Conservation (phyloP, 257 asterid genomes). For the Eustoma russellianum region DNA sequence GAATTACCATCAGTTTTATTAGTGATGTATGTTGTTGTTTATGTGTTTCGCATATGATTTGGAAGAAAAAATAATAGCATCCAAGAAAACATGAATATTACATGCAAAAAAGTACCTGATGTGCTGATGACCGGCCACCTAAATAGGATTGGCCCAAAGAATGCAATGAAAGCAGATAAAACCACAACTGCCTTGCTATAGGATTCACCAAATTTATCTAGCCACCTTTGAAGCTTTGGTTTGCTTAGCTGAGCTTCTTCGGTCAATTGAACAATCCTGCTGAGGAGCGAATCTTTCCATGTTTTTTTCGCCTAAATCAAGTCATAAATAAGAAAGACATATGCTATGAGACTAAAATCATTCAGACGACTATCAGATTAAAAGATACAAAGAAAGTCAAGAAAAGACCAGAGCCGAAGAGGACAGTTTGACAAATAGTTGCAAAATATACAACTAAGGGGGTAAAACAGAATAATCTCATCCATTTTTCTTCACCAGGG, state of each 20-base stretch:
- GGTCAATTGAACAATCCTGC: conserved; percentile 83
- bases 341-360: neutral
- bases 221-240: conserved; percentile 97
- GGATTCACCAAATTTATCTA: conserved; percentile 88
- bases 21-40: no score
- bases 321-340: conserved; percentile 1
- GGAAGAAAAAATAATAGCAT: no score
- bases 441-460: neutral
- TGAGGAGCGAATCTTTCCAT: conserved; percentile 93
- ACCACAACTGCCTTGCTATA: conserved; percentile 84
- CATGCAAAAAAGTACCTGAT: conserved; percentile 44
- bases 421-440: neutral
- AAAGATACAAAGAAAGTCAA: neutral
- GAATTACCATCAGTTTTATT: no score
- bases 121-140: conserved; percentile 91
- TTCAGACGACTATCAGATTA: neutral
- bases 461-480: neutral
- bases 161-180: conserved; percentile 61
- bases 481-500: neutral
- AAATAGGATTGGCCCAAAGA: conserved; percentile 85
- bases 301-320: conserved; percentile 70
- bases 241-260: conserved; percentile 98
- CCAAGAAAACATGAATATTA: no score
- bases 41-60: no score
- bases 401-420: no score